These are phyloP conservation scores for Rhytidiadelphus loreus DNA, from an alignment of 225 moss, liverwort and hornwort species.

Conservation along the genomic window DNA sequence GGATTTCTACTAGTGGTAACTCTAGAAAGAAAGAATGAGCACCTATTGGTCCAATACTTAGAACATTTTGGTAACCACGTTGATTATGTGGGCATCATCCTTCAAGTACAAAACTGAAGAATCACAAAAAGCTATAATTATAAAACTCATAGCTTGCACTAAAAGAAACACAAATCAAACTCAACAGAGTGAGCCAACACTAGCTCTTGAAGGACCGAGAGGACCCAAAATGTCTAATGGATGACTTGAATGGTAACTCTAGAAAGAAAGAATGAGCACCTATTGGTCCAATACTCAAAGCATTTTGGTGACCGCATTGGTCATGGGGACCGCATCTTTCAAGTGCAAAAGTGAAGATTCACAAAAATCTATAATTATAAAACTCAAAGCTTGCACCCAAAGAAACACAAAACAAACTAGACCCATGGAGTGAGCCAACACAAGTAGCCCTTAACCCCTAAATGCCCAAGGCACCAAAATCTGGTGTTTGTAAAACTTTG, in stretches of 20 bases:
- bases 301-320: neutral
- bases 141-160: too few species aligned
- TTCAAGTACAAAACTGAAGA: too few species aligned
- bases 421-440: too few species aligned
- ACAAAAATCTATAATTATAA: too few species aligned
- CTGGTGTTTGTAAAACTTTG: too few species aligned
- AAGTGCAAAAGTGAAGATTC: neutral
- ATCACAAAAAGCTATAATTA: too few species aligned
- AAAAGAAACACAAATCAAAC: neutral
- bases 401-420: too few species aligned
- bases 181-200: neutral
- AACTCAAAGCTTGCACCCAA: too few species aligned
- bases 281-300: rapidly evolving
- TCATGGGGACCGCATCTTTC: neutral
- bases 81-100: too few species aligned
- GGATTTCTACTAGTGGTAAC: too few species aligned
- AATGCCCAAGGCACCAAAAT: too few species aligned
- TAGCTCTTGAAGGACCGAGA: neutral
- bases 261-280: neutral
- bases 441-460: too few species aligned
- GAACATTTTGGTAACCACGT: neutral
- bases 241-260: neutral
- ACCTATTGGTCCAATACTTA: neutral
- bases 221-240: rapidly evolving
- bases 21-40: neutral